These are phyloP conservation scores for Verticillium alfalfae DNA, from an alignment of 2,329 filamentous ascomycete genomes.

Conservation along the genomic window DNA sequence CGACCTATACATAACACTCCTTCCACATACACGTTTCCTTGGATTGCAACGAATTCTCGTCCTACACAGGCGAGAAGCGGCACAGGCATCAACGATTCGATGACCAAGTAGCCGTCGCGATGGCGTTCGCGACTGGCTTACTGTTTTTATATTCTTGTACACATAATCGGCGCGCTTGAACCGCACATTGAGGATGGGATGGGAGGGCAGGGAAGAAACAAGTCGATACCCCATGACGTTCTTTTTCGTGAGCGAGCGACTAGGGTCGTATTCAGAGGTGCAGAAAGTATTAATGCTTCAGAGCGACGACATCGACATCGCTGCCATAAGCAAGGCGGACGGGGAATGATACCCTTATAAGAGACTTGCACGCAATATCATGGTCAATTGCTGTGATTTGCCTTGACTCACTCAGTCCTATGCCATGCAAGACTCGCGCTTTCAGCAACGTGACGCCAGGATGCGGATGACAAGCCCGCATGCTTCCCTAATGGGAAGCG, in stretches of 20 bases:
- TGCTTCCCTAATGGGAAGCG: no score
- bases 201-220: neutral
- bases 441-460: no score
- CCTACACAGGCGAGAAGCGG: neutral
- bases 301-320: neutral
- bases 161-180: neutral
- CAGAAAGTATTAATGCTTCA: neutral
- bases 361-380: neutral
- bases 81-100: neutral
- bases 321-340: neutral
- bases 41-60: neutral
- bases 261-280: slow-evolving; percentile 6
- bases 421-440: no score
- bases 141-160: neutral
- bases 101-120: slow-evolving; percentile 3
- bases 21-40: neutral
- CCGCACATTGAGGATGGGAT: neutral
- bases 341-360: neutral
- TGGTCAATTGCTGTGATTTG: no score
- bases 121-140: slow-evolving; percentile 4
- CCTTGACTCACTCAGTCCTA: no score
- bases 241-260: slow-evolving; percentile 10
- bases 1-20: slow-evolving; percentile 3
- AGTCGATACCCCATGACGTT: slow-evolving; percentile 11
- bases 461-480: no score